A percentile compares a stretch with the other conserved stretches of the same genome.
Conservation (phyloP, 495 filamentous ascomycete genomes). For the Neurospora tetrasperma region DNA sequence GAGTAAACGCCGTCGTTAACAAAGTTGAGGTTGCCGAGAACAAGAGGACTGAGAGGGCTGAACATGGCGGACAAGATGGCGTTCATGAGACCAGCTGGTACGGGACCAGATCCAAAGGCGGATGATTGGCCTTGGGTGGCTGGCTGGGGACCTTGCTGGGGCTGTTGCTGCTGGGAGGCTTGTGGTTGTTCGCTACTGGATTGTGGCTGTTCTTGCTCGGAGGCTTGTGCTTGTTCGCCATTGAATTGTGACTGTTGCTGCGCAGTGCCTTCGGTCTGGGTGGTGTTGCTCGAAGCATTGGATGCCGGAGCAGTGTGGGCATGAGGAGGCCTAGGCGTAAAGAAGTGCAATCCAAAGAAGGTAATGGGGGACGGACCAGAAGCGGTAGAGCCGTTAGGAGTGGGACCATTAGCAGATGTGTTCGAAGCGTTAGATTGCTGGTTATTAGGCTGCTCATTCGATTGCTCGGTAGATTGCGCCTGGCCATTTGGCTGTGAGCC, state of each 20-base stretch:
- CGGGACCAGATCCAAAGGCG: not conserved
- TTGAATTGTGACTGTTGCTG: not conserved
- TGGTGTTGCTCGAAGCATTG: not conserved
- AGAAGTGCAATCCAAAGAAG: slow-evolving; percentile 9
- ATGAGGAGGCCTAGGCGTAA: not conserved
- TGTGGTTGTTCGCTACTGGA: not conserved
- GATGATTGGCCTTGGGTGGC: not conserved
- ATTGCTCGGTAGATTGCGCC: not conserved
- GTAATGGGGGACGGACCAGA: not conserved
- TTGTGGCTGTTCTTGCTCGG: not conserved
- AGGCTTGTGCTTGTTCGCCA: not conserved
- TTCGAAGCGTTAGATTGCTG: not conserved
- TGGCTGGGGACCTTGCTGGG: slow-evolving; percentile 1
- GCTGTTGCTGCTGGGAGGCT: not conserved
- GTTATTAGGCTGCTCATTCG: not conserved
- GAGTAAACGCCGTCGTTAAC: slow-evolving; percentile 75
- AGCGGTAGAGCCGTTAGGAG: not conserved
- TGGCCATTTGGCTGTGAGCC: not conserved
- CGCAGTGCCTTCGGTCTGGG: not conserved
- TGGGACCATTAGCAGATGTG: not conserved
- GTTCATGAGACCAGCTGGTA: not conserved
- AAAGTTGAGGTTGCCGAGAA: slow-evolving; percentile 72
- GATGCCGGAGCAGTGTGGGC: not conserved
- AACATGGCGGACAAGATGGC: slow-evolving; percentile 40
- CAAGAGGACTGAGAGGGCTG: slow-evolving; percentile 40